Evolutionary conservation across 768 basidiomycete species (phyloP).

Genomic region (Cystofilobasidium ferigula): DNA sequence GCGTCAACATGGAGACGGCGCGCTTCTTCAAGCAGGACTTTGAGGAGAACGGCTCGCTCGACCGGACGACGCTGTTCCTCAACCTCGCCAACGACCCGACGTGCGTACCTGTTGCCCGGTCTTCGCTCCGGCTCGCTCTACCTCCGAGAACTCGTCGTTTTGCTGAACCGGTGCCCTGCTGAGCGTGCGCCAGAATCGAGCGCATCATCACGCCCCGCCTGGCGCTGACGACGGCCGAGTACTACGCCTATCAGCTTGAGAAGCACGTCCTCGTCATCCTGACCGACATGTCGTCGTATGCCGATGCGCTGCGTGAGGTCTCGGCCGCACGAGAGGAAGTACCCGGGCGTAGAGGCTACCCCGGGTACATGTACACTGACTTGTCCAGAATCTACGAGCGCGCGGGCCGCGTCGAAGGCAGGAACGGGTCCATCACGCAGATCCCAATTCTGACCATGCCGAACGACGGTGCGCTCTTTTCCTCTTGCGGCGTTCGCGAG

Average conservation of each 20-base stretch:
- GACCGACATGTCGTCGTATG: constrained; percentile 98
- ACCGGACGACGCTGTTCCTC: constrained; percentile 94
- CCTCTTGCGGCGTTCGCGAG: background rate
- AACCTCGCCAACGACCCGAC: constrained; percentile 99
- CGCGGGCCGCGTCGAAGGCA: constrained; percentile 91
- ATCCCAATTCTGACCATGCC: constrained; percentile 99
- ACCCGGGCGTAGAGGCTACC: constrained; percentile 95
- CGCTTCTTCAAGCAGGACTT: constrained; percentile 99
- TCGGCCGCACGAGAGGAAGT: constrained; percentile 99
- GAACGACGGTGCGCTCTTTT: constrained; percentile 70
- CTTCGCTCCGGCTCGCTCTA: background rate
- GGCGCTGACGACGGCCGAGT: constrained; percentile 95
- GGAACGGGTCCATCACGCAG: constrained; percentile 98
- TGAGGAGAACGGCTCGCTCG: constrained; percentile 93
- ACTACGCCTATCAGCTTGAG: constrained; percentile 98
- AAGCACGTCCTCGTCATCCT: constrained; percentile 98
- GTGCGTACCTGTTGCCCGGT: constrained; percentile 30
- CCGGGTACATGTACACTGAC: constrained; percentile 91
- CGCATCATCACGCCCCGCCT: constrained; percentile 98
- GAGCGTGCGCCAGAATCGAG: constrained; percentile 53
- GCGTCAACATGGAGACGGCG: constrained; percentile 99
- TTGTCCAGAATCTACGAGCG: constrained; percentile 98
- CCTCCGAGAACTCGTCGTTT: background rate
- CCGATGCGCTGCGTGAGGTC: constrained; percentile 91
- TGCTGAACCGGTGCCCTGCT: background rate